Percentiles rank a stretch among this genome's conserved stretches.
phyloP scores from a whole-genome alignment of 2,329 filamentous ascomycete species.

The Ophiosphaerella narmari region DNA sequence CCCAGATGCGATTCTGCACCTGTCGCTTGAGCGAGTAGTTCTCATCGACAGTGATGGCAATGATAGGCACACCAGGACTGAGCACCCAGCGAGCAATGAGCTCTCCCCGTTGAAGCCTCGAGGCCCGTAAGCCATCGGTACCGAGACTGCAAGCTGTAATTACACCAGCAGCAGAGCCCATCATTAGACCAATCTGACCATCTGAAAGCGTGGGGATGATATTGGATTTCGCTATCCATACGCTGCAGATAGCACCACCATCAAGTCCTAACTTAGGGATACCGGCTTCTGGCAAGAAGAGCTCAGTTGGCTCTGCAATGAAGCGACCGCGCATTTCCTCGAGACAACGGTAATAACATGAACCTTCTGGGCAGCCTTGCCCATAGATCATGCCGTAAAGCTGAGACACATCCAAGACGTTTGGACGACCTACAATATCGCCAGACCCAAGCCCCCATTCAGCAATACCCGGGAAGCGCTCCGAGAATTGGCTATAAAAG shows the following conservation, averaged over 20 bases:
- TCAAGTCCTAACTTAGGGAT: slow-evolving; percentile 76
- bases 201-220: slow-evolving; percentile 73
- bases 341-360: slow-evolving; percentile 74
- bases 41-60: slow-evolving; percentile 82
- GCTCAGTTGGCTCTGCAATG: slow-evolving; percentile 64
- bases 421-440: slow-evolving; percentile 74
- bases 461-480: slow-evolving; percentile 72
- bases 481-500: slow-evolving; percentile 75
- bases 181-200: slow-evolving; percentile 79
- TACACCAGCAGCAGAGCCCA: slow-evolving; percentile 81
- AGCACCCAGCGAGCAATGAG: slow-evolving; percentile 87
- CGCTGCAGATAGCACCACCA: slow-evolving; percentile 72
- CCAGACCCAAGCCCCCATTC: slow-evolving; percentile 81
- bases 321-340: slow-evolving; percentile 79
- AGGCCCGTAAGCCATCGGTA: slow-evolving; percentile 61
- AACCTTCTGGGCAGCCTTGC: slow-evolving; percentile 83
- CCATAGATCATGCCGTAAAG: slow-evolving; percentile 81
- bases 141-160: slow-evolving; percentile 82
- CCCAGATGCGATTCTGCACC: slow-evolving; percentile 76
- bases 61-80: slow-evolving; percentile 89
- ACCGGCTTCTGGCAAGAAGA: slow-evolving; percentile 68
- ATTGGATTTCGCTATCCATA: slow-evolving; percentile 88
- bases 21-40: slow-evolving; percentile 74
- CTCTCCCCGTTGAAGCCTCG: slow-evolving; percentile 72
- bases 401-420: slow-evolving; percentile 89